Evolutionary conservation across 2,329 filamentous ascomycete genomes (phyloP), one percentile per base, ranked within the genome.

Genomic region (Alternaria rosae): DNA sequence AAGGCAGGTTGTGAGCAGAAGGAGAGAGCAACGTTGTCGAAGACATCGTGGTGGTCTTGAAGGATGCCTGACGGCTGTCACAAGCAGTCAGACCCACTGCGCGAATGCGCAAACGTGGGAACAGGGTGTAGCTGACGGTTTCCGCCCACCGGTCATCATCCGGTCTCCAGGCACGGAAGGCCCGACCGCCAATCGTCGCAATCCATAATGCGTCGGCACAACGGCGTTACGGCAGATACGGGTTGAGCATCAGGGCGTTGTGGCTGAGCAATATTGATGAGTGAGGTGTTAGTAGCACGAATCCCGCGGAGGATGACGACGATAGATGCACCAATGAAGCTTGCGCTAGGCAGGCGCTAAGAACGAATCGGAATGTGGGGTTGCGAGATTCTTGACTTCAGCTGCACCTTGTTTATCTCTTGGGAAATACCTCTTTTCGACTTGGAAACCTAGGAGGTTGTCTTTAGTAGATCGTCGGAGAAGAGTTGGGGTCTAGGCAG

Each of bases 81-180:
- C 59, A 61, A 65, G 66, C 62, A 58, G 55, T 21, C 32, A 30
- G 26, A 50, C 43, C 35, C 35, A 64, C 48, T 69, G 68, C 68
- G 66, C 68, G 55, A 55, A 52, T 60, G 68, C 66, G 68, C 66
- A 69, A 67, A 70, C 52, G 54, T 62, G 55, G 65, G 47, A 62
- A 57, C 57, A 45, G 48, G 57, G 35, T 38, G 59, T 54, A 64
- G 65, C 65, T 57, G 61, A 61, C 45, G 35, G 20, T 17, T 61
- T 48, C 54, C 63, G 55, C 15, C 26, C 17, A 48, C 45, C 58
- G 56, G 59, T 52, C 54, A 55, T 64, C 65, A 55, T 53, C 56
- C 58, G 51, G 41, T 25, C n/a, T 32, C 53, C 54, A 67, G 62
- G 62, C 53, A 59, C 58, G 45, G 43, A 32, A 23, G 35, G 50